Evolutionary conservation across 768 basidiomycete species (phyloP), one percentile per base, ranked within the genome.

Genomic region (Amanita molliuscula): DNA sequence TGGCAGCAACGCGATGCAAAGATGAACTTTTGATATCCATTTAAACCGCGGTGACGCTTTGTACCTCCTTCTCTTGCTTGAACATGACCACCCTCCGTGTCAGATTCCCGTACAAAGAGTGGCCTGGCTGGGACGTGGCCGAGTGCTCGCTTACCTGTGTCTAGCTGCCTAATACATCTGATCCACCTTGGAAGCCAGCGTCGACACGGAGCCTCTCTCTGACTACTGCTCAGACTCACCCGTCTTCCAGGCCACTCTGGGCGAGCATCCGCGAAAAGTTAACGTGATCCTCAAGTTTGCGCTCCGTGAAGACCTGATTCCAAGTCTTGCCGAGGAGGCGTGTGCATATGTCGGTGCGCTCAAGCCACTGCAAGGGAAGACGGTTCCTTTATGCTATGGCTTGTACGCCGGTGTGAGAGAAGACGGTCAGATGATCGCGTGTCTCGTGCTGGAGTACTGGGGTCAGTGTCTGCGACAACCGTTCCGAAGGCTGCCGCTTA

Each of bases 201-300:
- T 71, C 46, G 64, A 69, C 54, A 57, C 62, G 0, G 59, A 63
- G 43, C 52, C 61, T 3, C 46, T 53, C 44, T 56, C 63, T 7
- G 69, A 71, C 52, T 68, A 68, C 47, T 55, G 59, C 51, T 68
- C 62, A 33, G 69, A 71, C 49, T 63, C 67, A 6, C 66, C 67
- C 13, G 67, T 71, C 1, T 68, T 71, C 54, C 63, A 63, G 4
- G 69, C 62, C 26, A 57, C 54, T 13, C 49, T 61, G 47, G 51
- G 48, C 25, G 59, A 56, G 36, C 44, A 35, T 37, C 41, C 26
- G 38, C 44, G 49, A 43, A 47, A 47, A 31, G 38, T 48, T 35
- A 38, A 43, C 4, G 60, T 67, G 3, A 63, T 60, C 15, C 59
- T 72, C 34, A 70, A 72, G 48, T 70, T 69, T 52, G 69, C 67